These are phyloP conservation scores for Zygosaccharomyces bailii DNA, from an alignment of 805 yeast species.

Conservation along the genomic window DNA sequence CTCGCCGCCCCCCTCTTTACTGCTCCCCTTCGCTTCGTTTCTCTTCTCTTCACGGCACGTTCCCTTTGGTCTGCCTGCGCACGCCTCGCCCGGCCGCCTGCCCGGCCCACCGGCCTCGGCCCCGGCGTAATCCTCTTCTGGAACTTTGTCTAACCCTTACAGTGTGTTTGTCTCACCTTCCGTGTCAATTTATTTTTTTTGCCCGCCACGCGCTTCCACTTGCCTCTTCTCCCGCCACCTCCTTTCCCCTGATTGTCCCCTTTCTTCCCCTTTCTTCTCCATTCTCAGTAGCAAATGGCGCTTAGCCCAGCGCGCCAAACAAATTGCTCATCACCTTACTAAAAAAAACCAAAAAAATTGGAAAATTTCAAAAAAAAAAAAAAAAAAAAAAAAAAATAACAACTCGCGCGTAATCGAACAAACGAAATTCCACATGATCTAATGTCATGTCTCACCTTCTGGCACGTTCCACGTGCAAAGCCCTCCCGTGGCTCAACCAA, in stretches of 20 bases:
- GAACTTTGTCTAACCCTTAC: too few species aligned
- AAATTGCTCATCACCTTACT: slow-evolving; percentile 1
- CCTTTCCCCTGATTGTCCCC: neutral
- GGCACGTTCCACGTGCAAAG: neutral
- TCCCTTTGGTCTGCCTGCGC: neutral
- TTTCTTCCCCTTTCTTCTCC: neutral
- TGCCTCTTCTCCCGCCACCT: neutral
- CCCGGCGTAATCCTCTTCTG: neutral
- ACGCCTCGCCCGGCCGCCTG: neutral
- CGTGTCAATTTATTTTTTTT: neutral
- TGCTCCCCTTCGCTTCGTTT: neutral
- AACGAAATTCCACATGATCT: neutral
- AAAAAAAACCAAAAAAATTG: too few species aligned
- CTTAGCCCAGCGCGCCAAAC: neutral
- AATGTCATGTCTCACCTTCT: neutral
- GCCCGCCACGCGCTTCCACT: neutral
- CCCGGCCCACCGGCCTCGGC: neutral
- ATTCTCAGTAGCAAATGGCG: neutral
- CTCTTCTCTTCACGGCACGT: too few species aligned
- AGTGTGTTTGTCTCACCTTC: too few species aligned
- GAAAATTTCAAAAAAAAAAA: too few species aligned
- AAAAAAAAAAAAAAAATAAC: neutral
- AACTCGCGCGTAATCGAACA: neutral
- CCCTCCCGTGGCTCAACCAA: neutral
- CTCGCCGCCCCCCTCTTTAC: neutral